These are phyloP conservation scores for Aspergillus diversus DNA, from an alignment of 495 filamentous ascomycete species.

Conservation along the genomic window DNA sequence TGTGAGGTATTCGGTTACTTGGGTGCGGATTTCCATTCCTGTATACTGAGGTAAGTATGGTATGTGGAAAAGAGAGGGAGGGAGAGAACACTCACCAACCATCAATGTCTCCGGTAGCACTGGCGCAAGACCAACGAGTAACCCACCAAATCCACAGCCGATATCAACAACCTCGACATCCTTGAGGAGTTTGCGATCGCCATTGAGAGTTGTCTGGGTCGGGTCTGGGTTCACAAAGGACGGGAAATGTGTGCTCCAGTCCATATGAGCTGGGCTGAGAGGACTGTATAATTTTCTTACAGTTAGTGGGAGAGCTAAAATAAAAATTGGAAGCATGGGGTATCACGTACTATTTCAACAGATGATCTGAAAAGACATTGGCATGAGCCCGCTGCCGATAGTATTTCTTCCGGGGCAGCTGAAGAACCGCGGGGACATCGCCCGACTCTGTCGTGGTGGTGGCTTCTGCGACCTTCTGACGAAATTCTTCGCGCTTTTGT, in stretches of 20 bases:
- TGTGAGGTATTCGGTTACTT: slow-evolving; percentile 86
- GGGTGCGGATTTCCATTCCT: slow-evolving; percentile 87
- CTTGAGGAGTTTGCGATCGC: slow-evolving; percentile 55
- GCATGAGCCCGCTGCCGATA: slow-evolving; percentile 96
- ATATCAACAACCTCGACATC: slow-evolving; percentile 95
- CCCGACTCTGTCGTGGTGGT: slow-evolving; percentile 21
- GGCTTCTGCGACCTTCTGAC: slow-evolving; percentile 38
- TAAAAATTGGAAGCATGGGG: background rate
- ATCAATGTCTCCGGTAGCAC: slow-evolving; percentile 80
- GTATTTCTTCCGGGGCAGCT: slow-evolving; percentile 88
- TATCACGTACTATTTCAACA: slow-evolving; percentile 74
- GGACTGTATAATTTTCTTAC: slow-evolving; percentile 57
- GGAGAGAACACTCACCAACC: slow-evolving; percentile 57
- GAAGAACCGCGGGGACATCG: slow-evolving; percentile 29
- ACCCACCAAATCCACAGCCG: slow-evolving; percentile 92
- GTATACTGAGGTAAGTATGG: background rate
- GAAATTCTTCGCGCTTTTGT: slow-evolving; percentile 77
- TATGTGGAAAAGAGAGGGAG: background rate
- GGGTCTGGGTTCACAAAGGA: slow-evolving; percentile 55
- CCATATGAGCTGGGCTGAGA: slow-evolving; percentile 78
- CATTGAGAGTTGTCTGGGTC: slow-evolving; percentile 36
- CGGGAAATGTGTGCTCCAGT: slow-evolving; percentile 89
- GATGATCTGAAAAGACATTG: slow-evolving; percentile 95
- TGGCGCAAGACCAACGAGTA: slow-evolving; percentile 84
- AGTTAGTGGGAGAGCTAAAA: background rate